Base-by-base conservation (phyloP, 805 yeast species). In the Kodamaea leandrae region DNA sequence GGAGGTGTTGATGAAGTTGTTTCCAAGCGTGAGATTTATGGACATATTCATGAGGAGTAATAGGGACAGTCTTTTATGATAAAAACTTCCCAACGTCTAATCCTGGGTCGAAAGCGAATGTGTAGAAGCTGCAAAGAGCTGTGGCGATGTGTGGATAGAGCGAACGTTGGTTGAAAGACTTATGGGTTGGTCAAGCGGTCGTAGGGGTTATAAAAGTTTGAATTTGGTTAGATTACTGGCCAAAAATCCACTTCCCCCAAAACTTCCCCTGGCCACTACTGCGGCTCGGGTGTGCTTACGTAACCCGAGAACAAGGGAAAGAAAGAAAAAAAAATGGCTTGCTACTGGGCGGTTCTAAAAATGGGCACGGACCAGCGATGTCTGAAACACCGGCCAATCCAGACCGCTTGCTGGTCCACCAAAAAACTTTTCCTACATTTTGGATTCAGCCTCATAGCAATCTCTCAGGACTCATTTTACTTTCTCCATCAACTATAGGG, bases 261-360 rank as follows among this genome's bases (percentile, higher is more conserved):
- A 27, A 5, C 32, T 4, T 17, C n/a, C n/a, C n/a, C n/a, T n/a
- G n/a, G n/a, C 28, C 10, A 30, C 21, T 30, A 30, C 21, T 30
- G 34, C 34, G 34, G 34, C 13, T 4, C 23, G 34, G 34, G 34
- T 16, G 20, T 30, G 5, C 13, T 18, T 14, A 28, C 7, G 19
- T 17, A 16, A 30, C n/a, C 18, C 32, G 12, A 30, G 18, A 30
- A 8, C 6, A 12, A 16, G 9, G 15, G 10, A 12, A 25, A 6
- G 28, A 12, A 25, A 25, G 28, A n/a, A 16, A 14, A 18, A 30
- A 30, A 30, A 30, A 30, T 8, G 23, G 34, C 34, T 16, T 30
- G 23, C 34, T 30, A 10, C 10, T 25, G 23, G 9, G 28, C 24
- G 28, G 13, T n/a, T 25, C 9, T 7, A 25, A 7, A 25, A 25